Evolutionary conservation across 371 early-diverging fungal genomes (phyloP), one percentile per base, ranked within the genome.

Genomic region (Mortierella sp.): DNA sequence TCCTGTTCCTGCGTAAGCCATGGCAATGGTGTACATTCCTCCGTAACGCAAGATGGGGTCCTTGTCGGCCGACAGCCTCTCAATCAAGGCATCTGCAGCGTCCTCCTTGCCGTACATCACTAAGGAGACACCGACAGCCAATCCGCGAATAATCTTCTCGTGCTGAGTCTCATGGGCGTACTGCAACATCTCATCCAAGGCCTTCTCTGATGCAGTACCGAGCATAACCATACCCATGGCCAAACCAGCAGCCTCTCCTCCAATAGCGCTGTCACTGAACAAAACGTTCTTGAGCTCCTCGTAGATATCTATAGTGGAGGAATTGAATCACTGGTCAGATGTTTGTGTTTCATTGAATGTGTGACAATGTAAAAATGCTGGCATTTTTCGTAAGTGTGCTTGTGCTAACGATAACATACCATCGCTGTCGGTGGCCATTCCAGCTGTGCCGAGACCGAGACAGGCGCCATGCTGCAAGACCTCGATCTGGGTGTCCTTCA

Each of bases 181-280:
- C 80, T 95, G 95, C 50, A 98, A 91, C 96, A 99, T 97, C 80
- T 98, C 99, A 28, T 96, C 96, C 73, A 99, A 83, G 6, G 96
- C 96, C 77, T 93, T 91, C 47, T 92, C 89, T 21, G 95, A 93
- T n/a, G 92, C 96, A 26, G 97, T 97, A 65, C 99, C 99, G 72
- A 99, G 93, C 96, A 97, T 97, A 42, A 99, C 95, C 82, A 99
- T 91, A 68, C 99, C 99, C 94, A 99, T 98, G 34, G 97, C 97
- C 48, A 99, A 84, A 77, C 97, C 99, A 48, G 99, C 99, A 4
- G 99, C 99, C 88, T 99, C 99, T 72, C 98, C 98, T 52, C 98
- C 96, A 44, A 99, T 96, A 10, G 99, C 99, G 78, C 95, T 95
- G 89, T 99, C 99, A 57, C 94, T 95, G 88, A 95, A 98, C 63